phyloP scores from a whole-genome alignment of 148 eudicot species.

The Persicaria tinctoria region DNA sequence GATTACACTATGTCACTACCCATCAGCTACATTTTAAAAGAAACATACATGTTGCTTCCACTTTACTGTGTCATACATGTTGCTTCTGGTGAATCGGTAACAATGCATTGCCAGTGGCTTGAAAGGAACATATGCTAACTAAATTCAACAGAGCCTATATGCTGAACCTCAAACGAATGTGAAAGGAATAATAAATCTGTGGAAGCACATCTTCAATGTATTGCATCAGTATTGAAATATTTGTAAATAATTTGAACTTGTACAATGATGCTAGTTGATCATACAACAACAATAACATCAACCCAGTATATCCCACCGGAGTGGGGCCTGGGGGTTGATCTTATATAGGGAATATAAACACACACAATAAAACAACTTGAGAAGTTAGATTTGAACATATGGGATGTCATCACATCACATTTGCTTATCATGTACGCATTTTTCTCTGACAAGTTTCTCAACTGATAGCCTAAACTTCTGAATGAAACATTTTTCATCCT shows the following conservation, averaged over 20 bases:
- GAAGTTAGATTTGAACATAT: neutral
- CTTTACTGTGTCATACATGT: neutral
- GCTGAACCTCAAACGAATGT: neutral
- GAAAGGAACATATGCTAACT: neutral
- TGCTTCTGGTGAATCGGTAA: neutral
- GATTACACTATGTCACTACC: neutral
- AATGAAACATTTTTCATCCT: neutral
- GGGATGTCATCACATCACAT: neutral
- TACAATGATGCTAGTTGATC: too few relatives aligned
- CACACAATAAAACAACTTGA: neutral
- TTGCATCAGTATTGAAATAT: neutral
- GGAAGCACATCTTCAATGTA: neutral
- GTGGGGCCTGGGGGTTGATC: too few relatives aligned
- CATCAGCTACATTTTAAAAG: neutral
- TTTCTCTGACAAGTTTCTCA: neutral
- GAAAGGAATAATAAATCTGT: neutral
- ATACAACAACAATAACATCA: too few relatives aligned
- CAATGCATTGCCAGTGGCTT: too few relatives aligned
- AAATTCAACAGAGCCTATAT: neutral
- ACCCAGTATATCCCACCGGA: too few relatives aligned
- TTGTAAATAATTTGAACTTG: neutral
- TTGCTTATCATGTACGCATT: neutral
- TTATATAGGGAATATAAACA: neutral
- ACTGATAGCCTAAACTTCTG: neutral
- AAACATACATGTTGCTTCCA: neutral